A percentile compares a stretch with the other conserved stretches of the same genome.
Conservation (phyloP, 106 monocot genomes). For the Apostasia ramifera region DNA sequence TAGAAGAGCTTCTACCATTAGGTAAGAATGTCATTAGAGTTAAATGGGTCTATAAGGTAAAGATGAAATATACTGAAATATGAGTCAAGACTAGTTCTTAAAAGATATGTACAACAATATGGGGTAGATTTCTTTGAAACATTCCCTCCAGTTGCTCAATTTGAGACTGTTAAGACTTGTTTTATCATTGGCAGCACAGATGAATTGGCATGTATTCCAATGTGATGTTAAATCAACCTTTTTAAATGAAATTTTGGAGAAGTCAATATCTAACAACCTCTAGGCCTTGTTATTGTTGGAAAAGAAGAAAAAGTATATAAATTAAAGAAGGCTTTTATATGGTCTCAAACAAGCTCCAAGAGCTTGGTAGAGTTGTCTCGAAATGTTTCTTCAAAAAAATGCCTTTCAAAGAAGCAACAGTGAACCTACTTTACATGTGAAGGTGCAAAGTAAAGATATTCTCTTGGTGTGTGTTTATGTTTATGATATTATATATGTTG, state of each 20-base stretch:
- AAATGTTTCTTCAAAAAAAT: too few species aligned
- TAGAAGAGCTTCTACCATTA: too few species aligned
- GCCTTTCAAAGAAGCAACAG: too few species aligned
- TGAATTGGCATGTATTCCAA: not conserved
- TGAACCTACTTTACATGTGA: too few species aligned
- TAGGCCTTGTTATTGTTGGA: not conserved
- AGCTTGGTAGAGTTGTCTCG: too few species aligned
- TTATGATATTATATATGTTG: too few species aligned
- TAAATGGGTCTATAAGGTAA: conserved; percentile 16
- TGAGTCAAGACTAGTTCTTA: conserved; percentile 11
- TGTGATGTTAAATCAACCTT: conserved; percentile 20
- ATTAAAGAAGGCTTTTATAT: not conserved
- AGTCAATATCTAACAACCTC: conserved; percentile 8
- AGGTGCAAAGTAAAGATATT: too few species aligned
- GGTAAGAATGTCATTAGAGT: not conserved
- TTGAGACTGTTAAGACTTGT: conserved; percentile 17
- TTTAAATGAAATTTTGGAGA: conserved; percentile 11
- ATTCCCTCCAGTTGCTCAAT: conserved; percentile 17
- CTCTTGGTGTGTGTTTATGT: too few species aligned
- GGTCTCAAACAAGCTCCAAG: not conserved
- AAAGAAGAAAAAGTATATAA: not conserved
- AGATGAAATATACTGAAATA: conserved; percentile 11
- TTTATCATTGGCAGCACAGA: not conserved
- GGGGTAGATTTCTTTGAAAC: conserved; percentile 17
- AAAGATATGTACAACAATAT: conserved; percentile 12